Base-by-base conservation (phyloP, 345 rosid genomes). In the Arabis alpina region DNA sequence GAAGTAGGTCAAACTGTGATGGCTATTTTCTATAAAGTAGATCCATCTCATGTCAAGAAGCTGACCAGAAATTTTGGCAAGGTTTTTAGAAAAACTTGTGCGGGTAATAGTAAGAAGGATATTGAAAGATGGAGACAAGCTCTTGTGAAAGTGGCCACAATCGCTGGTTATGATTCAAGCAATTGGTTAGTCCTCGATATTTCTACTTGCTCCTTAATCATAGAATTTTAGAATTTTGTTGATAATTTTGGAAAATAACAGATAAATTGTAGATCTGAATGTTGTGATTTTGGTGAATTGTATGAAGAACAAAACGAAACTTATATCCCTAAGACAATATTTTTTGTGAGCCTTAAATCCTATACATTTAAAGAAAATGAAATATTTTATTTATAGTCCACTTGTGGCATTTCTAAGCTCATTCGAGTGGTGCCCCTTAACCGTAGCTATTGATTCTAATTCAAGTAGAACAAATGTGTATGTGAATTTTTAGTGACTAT, bases 31-130 rank as follows among this genome's bases (percentile, higher is more conserved):
- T 43, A 3, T 44, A 14, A n/a, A 42, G 65, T 60, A 0, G 51
- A 42, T 12, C 65, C 65, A 25, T 24, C 65, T 43, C 25, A 60
- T 25, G 39, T 61, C 8, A 61, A 61, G 52, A 61, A 61, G n/a
- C 52, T 43, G n/a, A 10, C 10, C 25, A 52, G 66, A 1, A 3
- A 61, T 2, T 43, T 61, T 14, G 66, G 66, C 0, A 10, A 61
- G 6, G 66, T 43, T 10, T 61, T 61, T 25, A 27, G 0, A 3
- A 14, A 44, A 8, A 61, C 53, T 10, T 28, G 66, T 9, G 2
- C 0, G 14, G 52, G 66, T 43, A 2, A 43, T 43, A 16, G 3
- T 8, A 42, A 61, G 13, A 40, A 61, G 25, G 41, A 8, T 0
- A 14, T 2, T 28, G 0, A 6, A 25, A 14, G 10, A 1, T 61